These are phyloP conservation scores for Rhodamnia argentea DNA, from an alignment of 345 rosid species.

Conservation along the genomic window DNA sequence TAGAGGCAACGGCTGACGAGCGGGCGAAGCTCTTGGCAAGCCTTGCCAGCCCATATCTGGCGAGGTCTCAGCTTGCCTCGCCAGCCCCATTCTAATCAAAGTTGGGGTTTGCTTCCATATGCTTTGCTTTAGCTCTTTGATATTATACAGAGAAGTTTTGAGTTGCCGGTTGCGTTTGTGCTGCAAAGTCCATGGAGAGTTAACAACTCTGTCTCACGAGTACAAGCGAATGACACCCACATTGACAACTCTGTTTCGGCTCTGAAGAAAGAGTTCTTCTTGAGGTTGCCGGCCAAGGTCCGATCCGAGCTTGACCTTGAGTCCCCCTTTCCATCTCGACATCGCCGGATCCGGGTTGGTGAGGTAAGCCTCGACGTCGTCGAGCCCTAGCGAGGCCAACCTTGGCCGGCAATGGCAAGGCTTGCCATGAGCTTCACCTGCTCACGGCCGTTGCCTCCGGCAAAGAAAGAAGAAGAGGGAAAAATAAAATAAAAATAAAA, in stretches of 20 bases:
- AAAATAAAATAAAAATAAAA: too few species aligned
- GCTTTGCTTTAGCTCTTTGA: neutral
- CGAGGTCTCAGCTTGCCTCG: too few species aligned
- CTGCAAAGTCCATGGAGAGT: neutral
- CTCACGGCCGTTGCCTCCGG: too few species aligned
- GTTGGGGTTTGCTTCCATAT: neutral
- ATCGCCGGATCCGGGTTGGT: neutral
- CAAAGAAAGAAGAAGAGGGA: too few species aligned
- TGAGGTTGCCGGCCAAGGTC: slow-evolving; percentile 21
- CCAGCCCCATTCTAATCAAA: neutral
- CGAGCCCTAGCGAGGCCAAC: too few species aligned
- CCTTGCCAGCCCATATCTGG: too few species aligned
- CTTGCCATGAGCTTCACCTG: too few species aligned
- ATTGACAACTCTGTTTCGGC: neutral
- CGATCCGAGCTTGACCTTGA: slow-evolving; percentile 20
- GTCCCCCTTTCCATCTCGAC: slow-evolving; percentile 14
- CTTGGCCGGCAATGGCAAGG: too few species aligned
- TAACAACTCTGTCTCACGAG: neutral
- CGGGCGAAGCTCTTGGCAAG: too few species aligned
- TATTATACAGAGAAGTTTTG: neutral
- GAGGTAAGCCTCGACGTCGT: too few species aligned
- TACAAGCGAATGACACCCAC: neutral
- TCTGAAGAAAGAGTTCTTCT: slow-evolving; percentile 13
- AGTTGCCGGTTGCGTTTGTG: neutral
- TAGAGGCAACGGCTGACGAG: too few species aligned